Evolutionary conservation across 768 basidiomycete species (phyloP).

Genomic region (Phanerodontia chrysosporium): DNA sequence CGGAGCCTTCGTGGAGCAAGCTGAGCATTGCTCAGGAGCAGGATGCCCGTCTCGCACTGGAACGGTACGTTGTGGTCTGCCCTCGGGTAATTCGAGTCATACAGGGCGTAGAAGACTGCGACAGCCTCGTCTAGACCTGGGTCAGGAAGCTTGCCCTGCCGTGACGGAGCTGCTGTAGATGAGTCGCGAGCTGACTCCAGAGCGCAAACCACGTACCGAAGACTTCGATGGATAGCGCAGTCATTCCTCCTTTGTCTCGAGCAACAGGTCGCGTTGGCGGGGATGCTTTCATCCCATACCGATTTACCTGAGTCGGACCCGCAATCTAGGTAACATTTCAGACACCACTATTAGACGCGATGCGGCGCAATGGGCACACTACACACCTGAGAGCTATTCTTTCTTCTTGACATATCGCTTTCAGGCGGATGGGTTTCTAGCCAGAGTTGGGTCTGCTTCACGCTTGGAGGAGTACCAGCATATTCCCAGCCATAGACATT

Average conservation of each 20-base stretch:
- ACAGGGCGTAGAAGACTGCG: conserved; percentile 73
- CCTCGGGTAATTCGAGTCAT: conserved; percentile 36
- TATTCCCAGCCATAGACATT: conserved; percentile 77
- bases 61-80: conserved; percentile 35
- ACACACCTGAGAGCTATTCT: conserved; percentile 50
- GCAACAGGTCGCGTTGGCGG: conserved; percentile 35
- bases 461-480: conserved; percentile 62
- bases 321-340: conserved; percentile 63
- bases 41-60: conserved; percentile 40
- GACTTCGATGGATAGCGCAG: conserved; percentile 76
- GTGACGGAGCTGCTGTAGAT: conserved; percentile 48
- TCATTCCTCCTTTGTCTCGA: conserved; percentile 71
- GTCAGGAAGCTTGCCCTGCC: conserved; percentile 56
- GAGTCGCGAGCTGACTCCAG: background rate
- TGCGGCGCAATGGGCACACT: background rate
- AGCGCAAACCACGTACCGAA: conserved; percentile 55
- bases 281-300: conserved; percentile 62
- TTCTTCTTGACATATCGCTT: conserved; percentile 16
- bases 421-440: conserved; percentile 28
- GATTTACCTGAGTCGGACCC: conserved; percentile 72
- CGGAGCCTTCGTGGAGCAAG: conserved; percentile 40
- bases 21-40: conserved; percentile 45
- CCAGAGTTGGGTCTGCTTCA: conserved; percentile 52
- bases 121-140: conserved; percentile 61
- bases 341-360: background rate